A percentile compares a stretch with the other conserved stretches of the same genome.
Conservation (phyloP, 2,329 filamentous ascomycete genomes). For the Colletotrichum sp. region DNA sequence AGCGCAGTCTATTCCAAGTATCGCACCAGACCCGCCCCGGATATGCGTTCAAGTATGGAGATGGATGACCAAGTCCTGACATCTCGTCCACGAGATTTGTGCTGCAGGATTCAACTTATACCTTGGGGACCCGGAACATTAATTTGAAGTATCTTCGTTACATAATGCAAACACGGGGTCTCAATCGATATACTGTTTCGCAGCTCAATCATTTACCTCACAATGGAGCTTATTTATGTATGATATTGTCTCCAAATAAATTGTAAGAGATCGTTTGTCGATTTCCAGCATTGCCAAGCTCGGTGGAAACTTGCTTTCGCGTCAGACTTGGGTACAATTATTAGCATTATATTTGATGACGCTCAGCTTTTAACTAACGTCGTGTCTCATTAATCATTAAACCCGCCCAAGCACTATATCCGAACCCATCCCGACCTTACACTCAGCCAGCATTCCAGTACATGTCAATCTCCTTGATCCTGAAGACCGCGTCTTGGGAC, state of each 20-base stretch:
- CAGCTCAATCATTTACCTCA: too few species aligned
- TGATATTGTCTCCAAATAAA: too few species aligned
- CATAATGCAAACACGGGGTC: rapidly evolving
- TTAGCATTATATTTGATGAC: not conserved
- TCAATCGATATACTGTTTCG: rapidly evolving
- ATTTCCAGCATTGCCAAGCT: not conserved
- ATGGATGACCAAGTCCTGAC: not conserved
- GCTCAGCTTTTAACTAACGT: not conserved
- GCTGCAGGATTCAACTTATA: not conserved
- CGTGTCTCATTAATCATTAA: not conserved
- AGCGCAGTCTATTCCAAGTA: not conserved
- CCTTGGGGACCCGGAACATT: not conserved
- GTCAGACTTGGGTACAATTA: not conserved
- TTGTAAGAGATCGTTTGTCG: rapidly evolving
- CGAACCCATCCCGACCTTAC: not conserved
- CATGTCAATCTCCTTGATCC: conserved; percentile 12
- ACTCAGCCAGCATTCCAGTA: conserved; percentile 26
- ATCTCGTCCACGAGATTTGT: not conserved
- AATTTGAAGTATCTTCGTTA: too few species aligned
- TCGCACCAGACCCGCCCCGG: not conserved
- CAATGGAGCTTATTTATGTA: too few species aligned
- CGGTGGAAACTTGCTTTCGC: not conserved
- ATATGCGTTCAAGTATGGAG: not conserved
- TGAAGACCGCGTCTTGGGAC: conserved; percentile 23
- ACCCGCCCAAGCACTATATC: not conserved